A percentile compares a stretch with the other conserved stretches of the same genome.
phyloP scores from a whole-genome alignment of 2,329 filamentous ascomycete species.

The Sporothrix luriei region DNA sequence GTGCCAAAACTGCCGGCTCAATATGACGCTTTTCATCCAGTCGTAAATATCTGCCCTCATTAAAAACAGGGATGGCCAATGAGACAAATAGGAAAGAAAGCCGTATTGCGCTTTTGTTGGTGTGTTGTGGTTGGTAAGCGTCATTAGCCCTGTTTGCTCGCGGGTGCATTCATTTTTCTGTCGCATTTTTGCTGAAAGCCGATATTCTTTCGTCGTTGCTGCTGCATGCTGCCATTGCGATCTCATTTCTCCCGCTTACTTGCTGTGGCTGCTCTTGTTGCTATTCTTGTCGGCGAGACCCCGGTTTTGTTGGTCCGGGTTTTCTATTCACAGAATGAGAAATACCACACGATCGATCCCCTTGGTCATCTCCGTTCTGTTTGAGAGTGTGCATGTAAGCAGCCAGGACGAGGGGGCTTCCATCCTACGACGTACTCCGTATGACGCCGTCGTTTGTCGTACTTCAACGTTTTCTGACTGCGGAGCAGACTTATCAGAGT shows the following conservation, averaged over 20 bases:
- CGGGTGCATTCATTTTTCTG: not conserved
- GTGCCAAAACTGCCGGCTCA: slow-evolving; percentile 6
- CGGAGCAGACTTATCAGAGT: not conserved
- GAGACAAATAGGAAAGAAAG: slow-evolving; percentile 2
- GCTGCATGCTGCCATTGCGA: too few relatives aligned
- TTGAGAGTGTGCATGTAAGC: slow-evolving; percentile 17
- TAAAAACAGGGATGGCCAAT: too few relatives aligned
- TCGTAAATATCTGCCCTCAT: not conserved
- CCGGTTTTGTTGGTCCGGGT: slow-evolving; percentile 15
- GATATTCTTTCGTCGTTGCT: not conserved
- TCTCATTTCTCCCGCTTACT: not conserved
- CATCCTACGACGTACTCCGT: not conserved
- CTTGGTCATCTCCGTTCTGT: slow-evolving; percentile 19
- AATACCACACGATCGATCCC: slow-evolving; percentile 6
- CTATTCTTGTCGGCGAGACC: slow-evolving; percentile 14
- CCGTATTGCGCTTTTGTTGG: not conserved
- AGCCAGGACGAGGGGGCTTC: not conserved
- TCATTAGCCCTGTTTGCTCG: not conserved
- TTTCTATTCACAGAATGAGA: not conserved
- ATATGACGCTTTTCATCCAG: not conserved
- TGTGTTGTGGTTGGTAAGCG: not conserved
- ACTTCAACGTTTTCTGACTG: too few relatives aligned
- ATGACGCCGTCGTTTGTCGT: too few relatives aligned
- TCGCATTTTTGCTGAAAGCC: not conserved
- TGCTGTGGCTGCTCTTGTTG: not conserved